Evolutionary conservation across 2,329 filamentous ascomycete species (phyloP).

Genomic region (Bipolaris oryzae): DNA sequence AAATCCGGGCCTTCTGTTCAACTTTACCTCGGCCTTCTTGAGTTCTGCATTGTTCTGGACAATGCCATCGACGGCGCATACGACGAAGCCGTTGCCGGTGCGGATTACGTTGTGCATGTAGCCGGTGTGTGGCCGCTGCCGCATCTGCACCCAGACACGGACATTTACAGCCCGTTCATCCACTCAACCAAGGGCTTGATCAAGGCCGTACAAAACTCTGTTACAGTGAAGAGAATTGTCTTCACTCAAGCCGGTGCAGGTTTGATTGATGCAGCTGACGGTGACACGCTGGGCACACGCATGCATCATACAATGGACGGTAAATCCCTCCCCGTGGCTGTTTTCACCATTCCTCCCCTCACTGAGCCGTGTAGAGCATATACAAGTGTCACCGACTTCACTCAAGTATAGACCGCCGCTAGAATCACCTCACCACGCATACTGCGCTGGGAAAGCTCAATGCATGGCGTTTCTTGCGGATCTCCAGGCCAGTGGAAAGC

Average conservation of each 20-base stretch:
- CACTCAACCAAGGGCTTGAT: slow-evolving; percentile 40
- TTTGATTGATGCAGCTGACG: slow-evolving; percentile 40
- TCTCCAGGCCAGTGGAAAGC: slow-evolving; percentile 1
- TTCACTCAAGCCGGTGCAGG: slow-evolving; percentile 46
- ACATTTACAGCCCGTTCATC: slow-evolving; percentile 44
- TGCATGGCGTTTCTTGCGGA: slow-evolving; percentile 39
- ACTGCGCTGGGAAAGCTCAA: slow-evolving; percentile 43
- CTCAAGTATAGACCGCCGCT: slow-evolving; percentile 36
- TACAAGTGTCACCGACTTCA: slow-evolving; percentile 28
- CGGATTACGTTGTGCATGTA: slow-evolving; percentile 38
- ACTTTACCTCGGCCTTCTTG: slow-evolving; percentile 24
- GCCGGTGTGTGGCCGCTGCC: slow-evolving; percentile 45
- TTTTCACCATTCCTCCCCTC: not conserved
- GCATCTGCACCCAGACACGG: slow-evolving; percentile 40
- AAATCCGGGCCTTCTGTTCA: slow-evolving; percentile 36
- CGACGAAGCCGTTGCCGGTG: slow-evolving; percentile 33
- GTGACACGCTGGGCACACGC: slow-evolving; percentile 36
- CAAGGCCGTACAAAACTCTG: slow-evolving; percentile 30
- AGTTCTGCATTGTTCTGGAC: slow-evolving; percentile 37
- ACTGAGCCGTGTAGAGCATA: slow-evolving; percentile 24
- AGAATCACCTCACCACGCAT: slow-evolving; percentile 40
- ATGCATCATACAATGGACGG: slow-evolving; percentile 37
- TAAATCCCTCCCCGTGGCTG: slow-evolving; percentile 2
- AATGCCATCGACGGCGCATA: slow-evolving; percentile 37
- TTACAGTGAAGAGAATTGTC: slow-evolving; percentile 36